A percentile compares a stretch with the other conserved stretches of the same genome.
These are phyloP conservation scores for Mariannaea sp. DNA, from an alignment of 2,329 filamentous ascomycete species.

Conservation along the genomic window DNA sequence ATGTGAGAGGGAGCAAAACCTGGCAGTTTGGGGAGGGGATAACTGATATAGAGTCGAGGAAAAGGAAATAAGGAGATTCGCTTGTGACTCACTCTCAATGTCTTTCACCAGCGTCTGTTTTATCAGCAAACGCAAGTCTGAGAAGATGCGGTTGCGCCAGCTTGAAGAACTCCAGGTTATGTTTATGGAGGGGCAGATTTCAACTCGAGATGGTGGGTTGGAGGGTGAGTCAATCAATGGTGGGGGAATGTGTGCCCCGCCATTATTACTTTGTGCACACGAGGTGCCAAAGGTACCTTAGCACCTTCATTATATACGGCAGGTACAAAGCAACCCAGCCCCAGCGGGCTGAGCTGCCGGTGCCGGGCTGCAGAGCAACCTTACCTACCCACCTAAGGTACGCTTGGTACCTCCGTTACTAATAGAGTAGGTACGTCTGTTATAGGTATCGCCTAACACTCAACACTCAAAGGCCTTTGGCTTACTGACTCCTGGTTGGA, in stretches of 20 bases:
- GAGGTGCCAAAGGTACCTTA: no score
- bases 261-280: neutral
- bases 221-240: conserved; percentile 36
- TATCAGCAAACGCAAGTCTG: conserved; percentile 23
- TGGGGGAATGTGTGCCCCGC: conserved; percentile 37
- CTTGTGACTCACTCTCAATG: conserved; percentile 15
- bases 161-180: conserved; percentile 19
- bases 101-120: conserved; percentile 19
- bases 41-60: neutral
- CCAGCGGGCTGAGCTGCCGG: no score
- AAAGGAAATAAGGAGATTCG: neutral
- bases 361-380: no score
- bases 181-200: conserved; percentile 40
- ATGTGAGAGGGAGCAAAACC: neutral
- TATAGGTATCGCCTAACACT: neutral
- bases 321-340: no score
- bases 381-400: no score
- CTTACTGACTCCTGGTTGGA: neutral
- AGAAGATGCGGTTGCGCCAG: conserved; percentile 21
- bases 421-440: no score
- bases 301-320: no score
- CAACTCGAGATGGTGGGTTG: conserved; percentile 32
- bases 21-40: neutral
- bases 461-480: neutral
- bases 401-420: no score